phyloP scores from a whole-genome alignment of 306 rosid species.

The Cicer bijugum region DNA sequence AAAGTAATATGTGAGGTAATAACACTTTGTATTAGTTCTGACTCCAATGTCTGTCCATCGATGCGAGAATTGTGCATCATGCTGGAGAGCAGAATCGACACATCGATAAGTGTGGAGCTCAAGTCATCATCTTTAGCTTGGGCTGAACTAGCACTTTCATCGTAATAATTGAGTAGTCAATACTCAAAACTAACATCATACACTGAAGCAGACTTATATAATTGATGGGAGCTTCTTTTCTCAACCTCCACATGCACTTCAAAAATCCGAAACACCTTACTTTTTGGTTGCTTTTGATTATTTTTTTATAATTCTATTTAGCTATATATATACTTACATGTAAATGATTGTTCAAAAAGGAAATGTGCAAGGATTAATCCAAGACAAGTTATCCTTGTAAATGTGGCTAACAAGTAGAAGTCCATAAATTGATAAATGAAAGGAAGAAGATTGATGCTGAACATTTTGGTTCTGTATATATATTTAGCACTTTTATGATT shows the following conservation, averaged over 20 bases:
- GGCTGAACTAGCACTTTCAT: conserved; percentile 94
- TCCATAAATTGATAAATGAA: conserved; percentile 39
- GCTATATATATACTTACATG: conserved; percentile 48
- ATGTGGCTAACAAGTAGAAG: conserved; percentile 41
- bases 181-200: conserved; percentile 60
- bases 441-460: conserved; percentile 31
- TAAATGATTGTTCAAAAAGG: conserved; percentile 59
- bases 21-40: conserved; percentile 68
- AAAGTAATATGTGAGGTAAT: conserved; percentile 79
- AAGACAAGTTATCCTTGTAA: conserved; percentile 58
- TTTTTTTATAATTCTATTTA: not conserved
- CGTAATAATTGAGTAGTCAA: conserved; percentile 52
- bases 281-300: conserved; percentile 12
- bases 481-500: conserved; percentile 17
- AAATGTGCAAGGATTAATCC: conserved; percentile 45
- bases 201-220: conserved; percentile 59
- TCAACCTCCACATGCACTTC: too few species aligned
- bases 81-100: conserved; percentile 81
- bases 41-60: conserved; percentile 58
- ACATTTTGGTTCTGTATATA: conserved; percentile 22
- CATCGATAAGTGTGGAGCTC: conserved; percentile 69
- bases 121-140: conserved; percentile 91
- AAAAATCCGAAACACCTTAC: not conserved
- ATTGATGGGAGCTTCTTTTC: too few species aligned
- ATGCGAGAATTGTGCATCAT: conserved; percentile 71